These are phyloP conservation scores for Sphaerosporella brunnea DNA, from an alignment of 495 filamentous ascomycete species.

Conservation along the genomic window DNA sequence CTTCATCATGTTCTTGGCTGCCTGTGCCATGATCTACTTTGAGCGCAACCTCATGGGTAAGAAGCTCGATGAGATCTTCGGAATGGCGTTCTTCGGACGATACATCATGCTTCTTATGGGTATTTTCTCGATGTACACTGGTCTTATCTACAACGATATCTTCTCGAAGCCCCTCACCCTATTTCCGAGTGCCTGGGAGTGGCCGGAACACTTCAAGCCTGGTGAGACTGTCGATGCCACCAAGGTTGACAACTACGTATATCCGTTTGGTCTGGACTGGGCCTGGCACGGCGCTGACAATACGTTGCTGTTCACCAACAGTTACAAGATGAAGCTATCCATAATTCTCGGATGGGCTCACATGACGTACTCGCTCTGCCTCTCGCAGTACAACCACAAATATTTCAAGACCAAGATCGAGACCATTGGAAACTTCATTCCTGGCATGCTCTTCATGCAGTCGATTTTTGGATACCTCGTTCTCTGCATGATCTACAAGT, in stretches of 20 bases:
- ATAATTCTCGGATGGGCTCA: conserved; percentile 91
- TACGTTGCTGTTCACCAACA: conserved; percentile 83
- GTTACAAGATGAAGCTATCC: conserved; percentile 99
- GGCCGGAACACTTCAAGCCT: conserved; percentile 47
- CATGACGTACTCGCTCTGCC: conserved; percentile 94
- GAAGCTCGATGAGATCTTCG: conserved; percentile 84
- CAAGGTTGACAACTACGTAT: conserved; percentile 50
- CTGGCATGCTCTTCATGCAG: conserved; percentile 99
- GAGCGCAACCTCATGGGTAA: conserved; percentile 68
- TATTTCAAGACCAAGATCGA: conserved; percentile 90
- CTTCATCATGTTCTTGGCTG: conserved; percentile 60
- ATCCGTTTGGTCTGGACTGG: conserved; percentile 94
- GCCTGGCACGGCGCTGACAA: conserved; percentile 92
- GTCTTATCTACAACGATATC: conserved; percentile 91
- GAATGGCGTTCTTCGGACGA: conserved; percentile 95
- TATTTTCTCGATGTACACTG: conserved; percentile 88
- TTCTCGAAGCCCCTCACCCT: conserved; percentile 84
- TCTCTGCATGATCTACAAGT: conserved; percentile 88
- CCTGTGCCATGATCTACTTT: conserved; percentile 82
- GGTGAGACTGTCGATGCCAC: conserved; percentile 44
- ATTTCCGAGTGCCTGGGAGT: conserved; percentile 78
- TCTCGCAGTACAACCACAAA: conserved; percentile 79
- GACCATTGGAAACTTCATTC: conserved; percentile 90
- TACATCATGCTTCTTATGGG: conserved; percentile 99
- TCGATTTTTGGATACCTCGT: conserved; percentile 96